Conservation (phyloP, 2,329 filamentous ascomycete genomes). For the Exophiala lecanii-corni region DNA sequence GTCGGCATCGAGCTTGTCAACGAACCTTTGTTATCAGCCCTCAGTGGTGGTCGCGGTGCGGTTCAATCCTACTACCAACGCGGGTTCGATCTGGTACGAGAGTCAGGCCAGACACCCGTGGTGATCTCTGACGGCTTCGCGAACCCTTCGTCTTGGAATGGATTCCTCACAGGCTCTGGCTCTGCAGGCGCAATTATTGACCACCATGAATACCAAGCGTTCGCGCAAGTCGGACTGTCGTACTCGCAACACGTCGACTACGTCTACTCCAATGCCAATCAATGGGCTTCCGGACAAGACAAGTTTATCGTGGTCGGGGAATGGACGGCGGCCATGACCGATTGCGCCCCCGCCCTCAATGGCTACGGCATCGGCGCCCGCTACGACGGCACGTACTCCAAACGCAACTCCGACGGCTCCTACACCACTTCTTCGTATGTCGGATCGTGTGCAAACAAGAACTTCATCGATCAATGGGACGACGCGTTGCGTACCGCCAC, state of each 20-base stretch:
- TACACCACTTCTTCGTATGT: constrained; percentile 40
- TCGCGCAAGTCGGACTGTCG: constrained; percentile 50
- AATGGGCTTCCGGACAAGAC: constrained; percentile 49
- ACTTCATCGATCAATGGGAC: constrained; percentile 46
- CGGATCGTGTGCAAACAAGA: constrained; percentile 53
- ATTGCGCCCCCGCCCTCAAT: constrained; percentile 51
- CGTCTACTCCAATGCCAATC: constrained; percentile 51
- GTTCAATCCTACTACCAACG: constrained; percentile 51
- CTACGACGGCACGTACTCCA: constrained; percentile 44
- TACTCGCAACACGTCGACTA: constrained; percentile 51
- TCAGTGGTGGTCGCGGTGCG: constrained; percentile 37
- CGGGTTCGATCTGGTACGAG: constrained; percentile 17
- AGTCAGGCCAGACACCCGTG: constrained; percentile 30
- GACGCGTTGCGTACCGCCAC: constrained; percentile 34
- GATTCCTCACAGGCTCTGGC: constrained; percentile 48
- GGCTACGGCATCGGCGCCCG: constrained; percentile 57
- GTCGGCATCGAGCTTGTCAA: constrained; percentile 45
- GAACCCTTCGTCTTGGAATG: constrained; percentile 55
- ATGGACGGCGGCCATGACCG: constrained; percentile 64
- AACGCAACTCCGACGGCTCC: constrained; percentile 31
- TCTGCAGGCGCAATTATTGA: constrained; percentile 56
- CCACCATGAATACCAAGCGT: constrained; percentile 66
- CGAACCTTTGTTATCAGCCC: constrained; percentile 32
- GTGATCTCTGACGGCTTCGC: constrained; percentile 50
- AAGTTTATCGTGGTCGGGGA: constrained; percentile 67